A percentile compares a stretch with the other conserved stretches of the same genome.
phyloP scores from a whole-genome alignment of 2,329 filamentous ascomycete genomes.

The Penicillium palitans region DNA sequence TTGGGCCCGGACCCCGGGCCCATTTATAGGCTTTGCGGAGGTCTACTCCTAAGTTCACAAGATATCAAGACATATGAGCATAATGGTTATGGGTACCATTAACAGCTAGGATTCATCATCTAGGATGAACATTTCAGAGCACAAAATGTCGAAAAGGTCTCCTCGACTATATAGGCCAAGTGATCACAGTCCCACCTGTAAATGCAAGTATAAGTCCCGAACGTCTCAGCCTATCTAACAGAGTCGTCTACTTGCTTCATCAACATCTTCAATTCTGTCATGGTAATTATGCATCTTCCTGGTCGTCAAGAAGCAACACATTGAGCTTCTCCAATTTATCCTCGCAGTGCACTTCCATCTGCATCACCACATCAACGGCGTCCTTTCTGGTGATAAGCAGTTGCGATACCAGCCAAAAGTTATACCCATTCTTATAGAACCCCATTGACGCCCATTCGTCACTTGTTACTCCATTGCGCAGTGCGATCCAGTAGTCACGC shows the following conservation, averaged over 20 bases:
- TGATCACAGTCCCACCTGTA: not conserved
- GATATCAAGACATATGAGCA: not conserved
- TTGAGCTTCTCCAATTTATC: constrained; percentile 46
- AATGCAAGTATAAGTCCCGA: not conserved
- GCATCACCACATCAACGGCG: constrained; percentile 46
- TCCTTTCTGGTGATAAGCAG: constrained; percentile 45
- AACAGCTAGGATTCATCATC: not conserved
- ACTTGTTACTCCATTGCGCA: constrained; percentile 33
- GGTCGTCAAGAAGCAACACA: constrained; percentile 41
- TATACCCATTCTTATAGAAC: constrained; percentile 45
- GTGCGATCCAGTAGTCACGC: constrained; percentile 40
- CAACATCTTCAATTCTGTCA: no score
- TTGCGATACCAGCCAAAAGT: constrained; percentile 47
- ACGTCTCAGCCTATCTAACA: not conserved
- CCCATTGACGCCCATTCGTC: constrained; percentile 44
- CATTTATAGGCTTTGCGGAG: no score
- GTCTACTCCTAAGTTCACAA: not conserved
- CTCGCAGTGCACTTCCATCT: constrained; percentile 48
- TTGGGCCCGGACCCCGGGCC: no score
- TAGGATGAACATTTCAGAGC: not conserved
- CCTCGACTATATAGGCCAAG: not conserved
- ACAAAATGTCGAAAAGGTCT: not conserved
- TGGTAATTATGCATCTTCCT: constrained; percentile 10
- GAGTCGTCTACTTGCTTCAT: not conserved
- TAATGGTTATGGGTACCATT: not conserved